Percentiles rank a stretch among this genome's conserved stretches.
These are phyloP conservation scores for Chalaropsis ovoidea DNA, from an alignment of 2,329 filamentous ascomycete genomes.

Conservation along the genomic window DNA sequence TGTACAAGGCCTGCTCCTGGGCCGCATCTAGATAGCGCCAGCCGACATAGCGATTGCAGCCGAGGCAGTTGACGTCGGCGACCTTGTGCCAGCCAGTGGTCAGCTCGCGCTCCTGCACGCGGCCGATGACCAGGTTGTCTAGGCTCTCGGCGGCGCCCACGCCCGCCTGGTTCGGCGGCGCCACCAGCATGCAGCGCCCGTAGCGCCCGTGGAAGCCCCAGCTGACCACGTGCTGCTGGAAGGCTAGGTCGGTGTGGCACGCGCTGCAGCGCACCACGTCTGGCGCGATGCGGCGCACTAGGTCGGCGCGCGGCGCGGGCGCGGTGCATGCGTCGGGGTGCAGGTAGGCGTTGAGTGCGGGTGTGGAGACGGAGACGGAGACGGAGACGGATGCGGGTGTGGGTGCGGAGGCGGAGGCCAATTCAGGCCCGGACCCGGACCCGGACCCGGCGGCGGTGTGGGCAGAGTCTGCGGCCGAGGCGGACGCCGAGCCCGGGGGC, in stretches of 20 bases:
- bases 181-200: conserved; percentile 53
- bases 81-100: conserved; percentile 55
- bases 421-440: too few relatives aligned
- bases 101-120: conserved; percentile 46
- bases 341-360: conserved; percentile 11
- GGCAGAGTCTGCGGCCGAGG: background rate
- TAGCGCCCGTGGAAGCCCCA: conserved; percentile 58
- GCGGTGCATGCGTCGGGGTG: conserved; percentile 27
- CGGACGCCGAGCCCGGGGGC: background rate
- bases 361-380: background rate
- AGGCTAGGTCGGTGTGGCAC: conserved; percentile 53
- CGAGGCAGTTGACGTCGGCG: conserved; percentile 50
- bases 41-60: conserved; percentile 48
- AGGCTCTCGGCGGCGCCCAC: conserved; percentile 33
- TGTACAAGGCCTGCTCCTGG: conserved; percentile 52
- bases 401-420: background rate
- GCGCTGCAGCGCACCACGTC: conserved; percentile 42
- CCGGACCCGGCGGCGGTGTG: background rate
- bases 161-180: conserved; percentile 31
- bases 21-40: conserved; percentile 60
- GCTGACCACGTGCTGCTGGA: conserved; percentile 50
- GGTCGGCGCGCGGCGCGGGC: conserved; percentile 26
- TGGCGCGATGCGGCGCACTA: conserved; percentile 26
- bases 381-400: background rate
- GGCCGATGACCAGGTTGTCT: conserved; percentile 47